Base-by-base conservation (phyloP, 139 green algal species). In the Astrephomene gubernaculifera region DNA sequence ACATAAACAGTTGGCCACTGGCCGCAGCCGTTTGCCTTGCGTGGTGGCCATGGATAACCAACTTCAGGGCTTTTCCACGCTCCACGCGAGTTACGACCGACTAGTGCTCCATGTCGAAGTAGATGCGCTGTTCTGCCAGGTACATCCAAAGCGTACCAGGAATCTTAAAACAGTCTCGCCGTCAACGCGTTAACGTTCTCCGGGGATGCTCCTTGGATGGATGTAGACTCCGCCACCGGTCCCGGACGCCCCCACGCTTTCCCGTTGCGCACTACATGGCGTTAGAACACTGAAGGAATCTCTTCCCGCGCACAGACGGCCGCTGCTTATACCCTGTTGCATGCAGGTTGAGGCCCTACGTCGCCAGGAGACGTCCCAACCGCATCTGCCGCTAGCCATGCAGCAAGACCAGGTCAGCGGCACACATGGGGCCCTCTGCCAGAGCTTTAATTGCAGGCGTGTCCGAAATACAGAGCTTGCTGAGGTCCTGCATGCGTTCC, bases 361-460 rank as follows among this genome's bases (percentile, higher is more conserved):
- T 53, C 44, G 90, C 41, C 87, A 86, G 0, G 60, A 71, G 31
- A 21, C 19, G 57, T 3, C 29, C 1, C 76, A 94, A 64, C 45
- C 64, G 12, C 88, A 82, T 17, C 63, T 43, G 9, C 64, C 93
- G 0, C 69, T 96, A 19, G 93, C 93, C 0, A 80, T 96, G 7
- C 91, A 93, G 79, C 93, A 96, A 80, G 90, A 95, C 68, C 79
- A 83, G n/a, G n/a, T n/a, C n/a, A n/a, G n/a, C n/a, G n/a, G n/a
- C n/a, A n/a, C n/a, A n/a, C n/a, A n/a, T n/a, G n/a, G n/a, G n/a
- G n/a, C n/a, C n/a, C n/a, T n/a, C n/a, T n/a, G n/a, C n/a, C n/a
- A n/a, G n/a, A n/a, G n/a, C n/a, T n/a, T n/a, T n/a, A n/a, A n/a
- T n/a, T n/a, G n/a, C n/a, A n/a, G n/a, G n/a, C n/a, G n/a, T n/a